Evolutionary conservation across 257 asterid genomes (phyloP).

Genomic region (Pogostemon cablin): DNA sequence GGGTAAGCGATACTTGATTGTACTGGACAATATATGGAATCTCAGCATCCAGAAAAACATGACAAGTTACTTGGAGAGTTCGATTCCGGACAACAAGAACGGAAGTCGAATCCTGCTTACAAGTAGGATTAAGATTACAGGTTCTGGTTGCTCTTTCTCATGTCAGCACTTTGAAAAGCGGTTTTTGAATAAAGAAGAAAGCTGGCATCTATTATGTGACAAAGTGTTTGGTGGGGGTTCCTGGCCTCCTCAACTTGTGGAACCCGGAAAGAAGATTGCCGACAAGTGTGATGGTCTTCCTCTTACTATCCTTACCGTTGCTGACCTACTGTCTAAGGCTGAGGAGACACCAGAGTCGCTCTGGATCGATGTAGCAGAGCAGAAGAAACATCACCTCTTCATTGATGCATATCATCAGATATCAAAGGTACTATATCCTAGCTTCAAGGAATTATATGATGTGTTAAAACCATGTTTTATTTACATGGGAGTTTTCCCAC

Average conservation of each 20-base stretch:
- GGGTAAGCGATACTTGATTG: constrained; percentile 38
- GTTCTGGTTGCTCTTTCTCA: background rate
- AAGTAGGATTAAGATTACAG: constrained; percentile 16
- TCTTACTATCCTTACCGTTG: too few relatives aligned
- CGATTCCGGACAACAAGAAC: constrained; percentile 21
- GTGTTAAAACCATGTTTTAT: constrained; percentile 13
- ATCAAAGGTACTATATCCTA: too few relatives aligned
- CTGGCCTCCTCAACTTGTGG: constrained; percentile 25
- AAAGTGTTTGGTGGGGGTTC: constrained; percentile 8
- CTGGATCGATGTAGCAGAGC: too few relatives aligned
- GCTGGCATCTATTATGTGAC: constrained; percentile 31
- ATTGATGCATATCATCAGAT: too few relatives aligned
- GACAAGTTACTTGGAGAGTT: background rate
- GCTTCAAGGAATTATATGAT: background rate
- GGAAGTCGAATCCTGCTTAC: constrained; percentile 40
- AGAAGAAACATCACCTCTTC: too few relatives aligned
- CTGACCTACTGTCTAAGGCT: too few relatives aligned
- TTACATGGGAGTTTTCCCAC: constrained; percentile 29
- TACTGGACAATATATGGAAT: constrained; percentile 50
- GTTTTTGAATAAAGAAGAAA: constrained; percentile 19
- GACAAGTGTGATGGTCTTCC: too few relatives aligned
- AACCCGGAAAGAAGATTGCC: background rate
- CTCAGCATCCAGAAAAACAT: background rate
- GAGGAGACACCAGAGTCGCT: too few relatives aligned
- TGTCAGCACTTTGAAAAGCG: background rate